Conservation (phyloP, 2,329 filamentous ascomycete genomes). For the Shiraia sp. region DNA sequence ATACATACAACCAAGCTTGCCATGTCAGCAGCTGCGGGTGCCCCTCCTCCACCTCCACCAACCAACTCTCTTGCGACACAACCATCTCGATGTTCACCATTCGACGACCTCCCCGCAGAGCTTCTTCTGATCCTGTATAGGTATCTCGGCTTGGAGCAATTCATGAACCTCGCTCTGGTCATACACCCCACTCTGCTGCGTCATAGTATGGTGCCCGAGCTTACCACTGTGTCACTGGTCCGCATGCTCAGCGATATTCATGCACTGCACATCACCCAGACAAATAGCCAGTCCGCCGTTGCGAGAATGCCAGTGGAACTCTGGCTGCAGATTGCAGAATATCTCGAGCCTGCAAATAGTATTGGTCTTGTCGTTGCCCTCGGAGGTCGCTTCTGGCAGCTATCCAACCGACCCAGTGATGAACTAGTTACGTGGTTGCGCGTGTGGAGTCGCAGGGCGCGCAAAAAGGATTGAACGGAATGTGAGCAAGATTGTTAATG, state of each 20-base stretch:
- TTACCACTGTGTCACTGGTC: constrained; percentile 28
- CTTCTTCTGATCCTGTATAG: constrained; percentile 52
- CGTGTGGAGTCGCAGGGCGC: constrained; percentile 19
- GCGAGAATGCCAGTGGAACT: constrained; percentile 46
- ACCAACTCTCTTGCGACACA: constrained; percentile 16
- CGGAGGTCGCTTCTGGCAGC: constrained; percentile 18
- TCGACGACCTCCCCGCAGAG: constrained; percentile 51
- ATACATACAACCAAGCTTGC: neutral
- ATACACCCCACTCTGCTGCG: constrained; percentile 50
- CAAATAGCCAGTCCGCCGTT: constrained; percentile 4
- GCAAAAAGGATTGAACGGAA: neutral
- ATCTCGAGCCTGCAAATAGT: constrained; percentile 43
- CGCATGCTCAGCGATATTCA: constrained; percentile 22
- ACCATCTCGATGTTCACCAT: constrained; percentile 9
- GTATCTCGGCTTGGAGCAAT: constrained; percentile 45
- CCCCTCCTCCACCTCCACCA: constrained; percentile 21
- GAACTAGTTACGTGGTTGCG: constrained; percentile 15
- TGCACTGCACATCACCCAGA: neutral
- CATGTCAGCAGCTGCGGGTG: constrained; percentile 30
- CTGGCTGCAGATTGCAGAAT: constrained; percentile 44
- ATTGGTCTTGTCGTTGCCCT: constrained; percentile 45
- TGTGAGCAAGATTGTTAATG: neutral
- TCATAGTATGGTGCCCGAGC: constrained; percentile 38
- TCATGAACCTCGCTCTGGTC: constrained; percentile 52
- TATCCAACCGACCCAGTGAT: constrained; percentile 11